Base-by-base conservation (phyloP, 805 yeast species). In the Myxozyma lipomycoides region DNA sequence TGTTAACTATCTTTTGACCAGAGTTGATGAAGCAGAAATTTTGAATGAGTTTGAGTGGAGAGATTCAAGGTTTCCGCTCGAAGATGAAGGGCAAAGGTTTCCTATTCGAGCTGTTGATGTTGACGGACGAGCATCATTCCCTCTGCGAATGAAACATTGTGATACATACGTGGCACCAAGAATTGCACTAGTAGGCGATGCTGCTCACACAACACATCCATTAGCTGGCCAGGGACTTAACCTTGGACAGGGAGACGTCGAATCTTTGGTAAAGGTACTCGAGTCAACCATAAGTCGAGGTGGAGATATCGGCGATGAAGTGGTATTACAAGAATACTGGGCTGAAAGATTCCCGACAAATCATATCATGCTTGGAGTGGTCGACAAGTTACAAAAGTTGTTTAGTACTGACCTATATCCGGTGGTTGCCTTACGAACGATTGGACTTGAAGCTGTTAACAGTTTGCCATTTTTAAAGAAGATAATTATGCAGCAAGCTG, bases 191-290 rank as follows among this genome's bases (percentile, higher is more conserved):
- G 86, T 91, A 7, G 98, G 98, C 23, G 98, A 93, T 69, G 98
- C 98, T 1, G 98, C 98, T 0, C 98, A 93, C 62, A 84, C 97
- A 0, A 87, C 96, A 1, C 98, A 93, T 66, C 98, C 98, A 2
- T 74, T 93, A 52, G 97, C 97, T 3, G 98, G 98, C 7, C 98
- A 93, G 69, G 98, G 98, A 23, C 76, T 93, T 49, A 93, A 93
- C 67, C 89, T 91, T 96, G 98, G 98, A 19, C 97, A 90, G 67
- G 83, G 84, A 24, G 98, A 93, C 65, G 96, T 87, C 1, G 81
- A 82, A 51, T 72, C 82, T 1, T 73, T 93, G 26, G 81, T 83
- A 1, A 70, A 65, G 1, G 86, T 91, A 0, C 63, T 93, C 24
- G 95, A 86, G 58, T 71, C 55, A 7, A 95, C 95, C 0, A 70